These are phyloP conservation scores for Tieghemostelium lacteum DNA, from an alignment of 78 protist genomes.

Conservation along the genomic window DNA sequence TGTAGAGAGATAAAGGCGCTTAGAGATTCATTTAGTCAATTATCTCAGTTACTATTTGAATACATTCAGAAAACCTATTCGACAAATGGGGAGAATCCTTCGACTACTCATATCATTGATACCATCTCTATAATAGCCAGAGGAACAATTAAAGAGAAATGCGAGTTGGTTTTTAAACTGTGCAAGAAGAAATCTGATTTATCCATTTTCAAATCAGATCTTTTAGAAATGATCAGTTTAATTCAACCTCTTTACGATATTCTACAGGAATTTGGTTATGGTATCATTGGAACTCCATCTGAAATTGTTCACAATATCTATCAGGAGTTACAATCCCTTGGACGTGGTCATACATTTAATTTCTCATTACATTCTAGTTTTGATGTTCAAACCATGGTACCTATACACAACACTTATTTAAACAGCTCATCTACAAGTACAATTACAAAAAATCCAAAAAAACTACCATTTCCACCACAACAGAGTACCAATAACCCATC, in stretches of 20 bases:
- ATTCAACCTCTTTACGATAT: slow-evolving; percentile 14
- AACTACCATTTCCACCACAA: too few species aligned
- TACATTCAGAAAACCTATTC: neutral
- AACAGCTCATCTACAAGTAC: too few species aligned
- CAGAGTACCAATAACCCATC: too few species aligned
- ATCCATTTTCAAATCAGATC: slow-evolving; percentile 32
- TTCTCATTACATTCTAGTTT: neutral
- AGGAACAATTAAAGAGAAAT: slow-evolving; percentile 61
- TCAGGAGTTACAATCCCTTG: too few species aligned
- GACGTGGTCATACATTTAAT: too few species aligned
- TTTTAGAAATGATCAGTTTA: slow-evolving; percentile 40
- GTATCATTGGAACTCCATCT: slow-evolving; percentile 54
- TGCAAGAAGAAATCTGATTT: slow-evolving; percentile 60
- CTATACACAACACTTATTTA: too few species aligned
- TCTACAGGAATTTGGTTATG: slow-evolving; percentile 34
- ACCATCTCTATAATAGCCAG: slow-evolving; percentile 50
- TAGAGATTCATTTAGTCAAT: neutral
- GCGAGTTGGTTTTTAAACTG: slow-evolving; percentile 55
- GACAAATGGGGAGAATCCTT: slow-evolving; percentile 13
- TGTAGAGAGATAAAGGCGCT: neutral
- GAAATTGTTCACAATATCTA: slow-evolving; percentile 34
- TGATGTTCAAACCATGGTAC: neutral
- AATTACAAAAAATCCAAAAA: too few species aligned
- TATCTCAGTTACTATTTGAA: neutral
- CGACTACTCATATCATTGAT: slow-evolving; percentile 43